Base-by-base conservation (phyloP, 2,329 filamentous ascomycete species). In the Nectriaceae sp. region DNA sequence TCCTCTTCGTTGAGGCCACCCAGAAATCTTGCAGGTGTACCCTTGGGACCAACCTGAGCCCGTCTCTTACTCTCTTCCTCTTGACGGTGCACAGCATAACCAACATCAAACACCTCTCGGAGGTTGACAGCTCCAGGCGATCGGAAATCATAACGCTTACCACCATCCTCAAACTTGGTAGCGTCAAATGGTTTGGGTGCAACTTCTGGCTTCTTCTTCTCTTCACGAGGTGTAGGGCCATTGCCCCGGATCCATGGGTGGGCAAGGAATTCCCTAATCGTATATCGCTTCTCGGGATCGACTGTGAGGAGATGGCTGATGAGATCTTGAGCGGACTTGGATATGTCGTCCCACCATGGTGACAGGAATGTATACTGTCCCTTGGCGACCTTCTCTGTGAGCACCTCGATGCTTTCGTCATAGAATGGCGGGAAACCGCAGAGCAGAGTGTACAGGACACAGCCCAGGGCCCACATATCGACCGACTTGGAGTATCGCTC, bases 291-390 rank as follows among this genome's bases (percentile, higher is more conserved):
- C 52, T 96, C 90, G 0, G 94, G 94, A 59, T 99, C 91, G 51
- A 99, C 94, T 0, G 90, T 95, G 53, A 99, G 75, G 0, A 99
- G 82, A 69, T 99, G 94, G 4, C 89, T 90, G 49, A 99, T 93
- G 10, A 99, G 77, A 62, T 99, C 93, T 69, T 97, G 90, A 0
- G 94, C 94, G 3, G 90, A 87, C 68, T 94, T 91, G 52, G 93
- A 97, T 53, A 99, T 97, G 49, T 97, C 92, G 60, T 99, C 94
- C 94, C 94, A 99, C 94, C 94, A 99, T 0, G 94, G 94, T 3
- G 93, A 97, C 37, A 99, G 75, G 75, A 99, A 99, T 1, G 94
- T 97, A 69, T 94, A 99, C 73, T 97, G 91, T 41, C 94, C 94
- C 63, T 89, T 87, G 22, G 94, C 94, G 16, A 99, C 94, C 77